Percentiles rank a stretch among this genome's conserved stretches.
Evolutionary conservation across 495 filamentous ascomycete species (phyloP).

Genomic region (Sordaria brevicollis): DNA sequence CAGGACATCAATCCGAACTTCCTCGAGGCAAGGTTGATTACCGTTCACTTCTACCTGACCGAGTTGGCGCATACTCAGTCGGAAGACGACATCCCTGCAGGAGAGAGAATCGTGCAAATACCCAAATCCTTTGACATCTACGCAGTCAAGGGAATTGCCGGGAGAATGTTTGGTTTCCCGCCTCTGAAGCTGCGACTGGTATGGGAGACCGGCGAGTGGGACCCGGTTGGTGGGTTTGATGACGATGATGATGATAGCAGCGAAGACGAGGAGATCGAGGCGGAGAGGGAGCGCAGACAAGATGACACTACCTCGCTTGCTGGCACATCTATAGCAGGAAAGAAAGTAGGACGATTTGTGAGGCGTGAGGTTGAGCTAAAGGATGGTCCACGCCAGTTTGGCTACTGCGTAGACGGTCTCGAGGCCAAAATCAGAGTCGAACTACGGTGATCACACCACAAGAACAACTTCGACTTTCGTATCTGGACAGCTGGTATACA

Average conservation of each 20-base stretch:
- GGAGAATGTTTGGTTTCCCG: slow-evolving; percentile 53
- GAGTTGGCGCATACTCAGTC: slow-evolving; percentile 5
- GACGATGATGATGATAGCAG: slow-evolving; percentile 46
- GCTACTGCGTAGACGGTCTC: slow-evolving; percentile 66
- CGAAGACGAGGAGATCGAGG: slow-evolving; percentile 40
- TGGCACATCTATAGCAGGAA: slow-evolving; percentile 1
- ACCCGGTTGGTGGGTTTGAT: slow-evolving; percentile 58
- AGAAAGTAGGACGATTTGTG: slow-evolving; percentile 44
- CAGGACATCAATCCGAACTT: slow-evolving; percentile 49
- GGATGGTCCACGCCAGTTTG: slow-evolving; percentile 70
- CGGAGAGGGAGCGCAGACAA: slow-evolving; percentile 7
- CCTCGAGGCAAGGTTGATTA: slow-evolving; percentile 63
- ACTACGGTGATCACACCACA: slow-evolving; percentile 9
- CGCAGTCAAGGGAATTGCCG: slow-evolving; percentile 65
- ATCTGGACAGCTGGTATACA: background rate
- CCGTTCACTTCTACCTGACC: slow-evolving; percentile 45
- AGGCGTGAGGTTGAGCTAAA: slow-evolving; percentile 71
- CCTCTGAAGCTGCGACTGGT: slow-evolving; percentile 57
- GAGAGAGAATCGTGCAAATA: slow-evolving; percentile 39
- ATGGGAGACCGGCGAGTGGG: slow-evolving; percentile 78
- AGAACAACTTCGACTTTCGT: background rate
- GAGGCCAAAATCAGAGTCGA: slow-evolving; percentile 64
- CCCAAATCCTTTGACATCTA: slow-evolving; percentile 75
- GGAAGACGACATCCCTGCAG: slow-evolving; percentile 5
- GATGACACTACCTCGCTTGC: background rate